These are phyloP conservation scores for Cryptosporidium sp. DNA, from an alignment of 169 alveolate genomes.

Conservation along the genomic window DNA sequence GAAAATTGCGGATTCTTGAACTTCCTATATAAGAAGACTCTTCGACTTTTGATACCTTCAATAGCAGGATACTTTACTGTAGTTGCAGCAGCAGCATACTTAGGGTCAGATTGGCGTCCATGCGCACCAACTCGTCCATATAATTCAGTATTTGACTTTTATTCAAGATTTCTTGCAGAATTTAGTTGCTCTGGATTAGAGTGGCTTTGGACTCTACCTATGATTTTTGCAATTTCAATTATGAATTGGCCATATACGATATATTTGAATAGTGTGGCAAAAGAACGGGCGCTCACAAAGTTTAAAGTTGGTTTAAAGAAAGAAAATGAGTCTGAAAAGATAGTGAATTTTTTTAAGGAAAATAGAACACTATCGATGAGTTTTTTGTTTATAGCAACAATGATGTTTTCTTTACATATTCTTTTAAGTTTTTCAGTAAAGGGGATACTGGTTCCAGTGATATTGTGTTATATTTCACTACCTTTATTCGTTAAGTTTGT, in stretches of 20 bases:
- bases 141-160: conserved; percentile 39
- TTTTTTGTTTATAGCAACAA: conserved; percentile 6
- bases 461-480: conserved; percentile 6
- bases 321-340: background rate
- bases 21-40: conserved; percentile 11
- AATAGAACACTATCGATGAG: background rate
- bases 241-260: conserved; percentile 31
- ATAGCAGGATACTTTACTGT: conserved; percentile 61
- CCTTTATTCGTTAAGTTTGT: background rate
- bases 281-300: background rate
- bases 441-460: conserved; percentile 19
- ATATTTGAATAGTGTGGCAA: background rate
- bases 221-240: conserved; percentile 31
- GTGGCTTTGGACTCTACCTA: conserved; percentile 74
- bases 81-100: conserved; percentile 70
- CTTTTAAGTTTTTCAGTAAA: conserved; percentile 26
- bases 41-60: conserved; percentile 42
- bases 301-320: background rate
- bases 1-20: background rate
- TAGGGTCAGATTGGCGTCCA: conserved; percentile 76
- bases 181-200: conserved; percentile 70
- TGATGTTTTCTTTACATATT: conserved; percentile 14
- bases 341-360: background rate
- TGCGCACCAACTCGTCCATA: conserved; percentile 63
- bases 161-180: conserved; percentile 45